Evolutionary conservation across 2,329 filamentous ascomycete species (phyloP), one percentile per base, ranked within the genome.

Genomic region (Penicillium sp.): DNA sequence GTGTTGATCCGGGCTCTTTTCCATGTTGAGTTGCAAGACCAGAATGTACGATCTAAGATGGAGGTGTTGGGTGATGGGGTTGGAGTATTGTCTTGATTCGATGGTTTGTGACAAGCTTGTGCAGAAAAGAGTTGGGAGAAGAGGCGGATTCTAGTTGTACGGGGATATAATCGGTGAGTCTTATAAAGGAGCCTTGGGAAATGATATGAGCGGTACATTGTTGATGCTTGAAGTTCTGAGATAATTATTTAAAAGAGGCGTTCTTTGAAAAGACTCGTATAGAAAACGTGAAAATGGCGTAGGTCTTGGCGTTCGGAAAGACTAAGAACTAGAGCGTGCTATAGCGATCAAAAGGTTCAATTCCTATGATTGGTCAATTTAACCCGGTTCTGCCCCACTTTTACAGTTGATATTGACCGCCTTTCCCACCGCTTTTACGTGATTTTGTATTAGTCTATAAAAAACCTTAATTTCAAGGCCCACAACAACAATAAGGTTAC

Each of bases 1-100:
- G 82, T 85, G 60, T 85, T 85, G 59, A 85, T 64, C 0, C 72
- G 70, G 0, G 82, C 79, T n/a, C 82, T 71, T 25, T 69, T 73
- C 82, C 82, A 85, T 0, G 72, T 67, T 11, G 66, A 54, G 11
- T 49, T 61, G n/a, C 65, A 73, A 3, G 61, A 56, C 75, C 75
- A 77, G 59, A 77, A 77, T 15, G 51, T 20, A 20, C 23, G 45
- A 48, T 25, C 25, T 11, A 48, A 25, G 6, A 48, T 48, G 15
- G 31, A 48, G 4, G 12, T 35, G 27, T 26, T 48, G 20, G 12
- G 3, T n/a, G 15, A 20, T 18, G 9, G n/a, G 14, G 20, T 23
- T 4, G 11, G 14, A 18, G 2, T 37, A 15, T 48, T 20, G 20
- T 35, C 29, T 37, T 35, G 29, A 23, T 23, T 37, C 8, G 45